Evolutionary conservation across 192 early-diverging fungal genomes (phyloP).

Genomic region (Linderina pennispora): DNA sequence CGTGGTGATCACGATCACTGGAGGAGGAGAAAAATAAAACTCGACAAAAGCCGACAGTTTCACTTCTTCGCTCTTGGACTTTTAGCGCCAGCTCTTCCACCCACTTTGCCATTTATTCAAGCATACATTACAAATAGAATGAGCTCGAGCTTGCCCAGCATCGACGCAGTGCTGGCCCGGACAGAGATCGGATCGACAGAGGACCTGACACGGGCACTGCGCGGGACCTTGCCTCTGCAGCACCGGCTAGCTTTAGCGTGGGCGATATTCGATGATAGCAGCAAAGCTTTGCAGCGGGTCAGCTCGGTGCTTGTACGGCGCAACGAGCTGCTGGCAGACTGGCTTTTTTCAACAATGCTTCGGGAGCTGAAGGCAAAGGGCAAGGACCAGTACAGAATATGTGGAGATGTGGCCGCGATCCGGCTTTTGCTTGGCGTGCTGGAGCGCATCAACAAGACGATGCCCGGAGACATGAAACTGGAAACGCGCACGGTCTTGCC

Average conservation of each 20-base stretch:
- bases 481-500: constrained; percentile 21
- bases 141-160: no score
- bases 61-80: no score
- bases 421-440: constrained; percentile 13
- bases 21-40: no score
- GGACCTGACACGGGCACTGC: constrained; percentile 33
- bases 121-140: no score
- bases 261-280: constrained; percentile 26
- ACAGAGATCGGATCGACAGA: constrained; percentile 18
- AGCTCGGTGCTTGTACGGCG: constrained; percentile 25
- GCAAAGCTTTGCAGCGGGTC: constrained; percentile 8
- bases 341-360: constrained; percentile 37
- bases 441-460: constrained; percentile 12
- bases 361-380: constrained; percentile 27
- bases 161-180: constrained; percentile 7
- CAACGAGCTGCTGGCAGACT: constrained; percentile 34
- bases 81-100: no score
- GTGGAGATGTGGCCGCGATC: constrained; percentile 15
- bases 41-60: no score
- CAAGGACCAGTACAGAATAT: constrained; percentile 5
- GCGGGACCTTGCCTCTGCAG: constrained; percentile 8
- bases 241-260: constrained; percentile 26
- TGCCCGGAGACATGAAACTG: background rate
- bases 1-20: no score
- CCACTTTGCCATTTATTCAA: no score